Evolutionary conservation across 108 stramenopile species (phyloP), one percentile per base, ranked within the genome.

Genomic region (Thalassiosira profunda): DNA sequence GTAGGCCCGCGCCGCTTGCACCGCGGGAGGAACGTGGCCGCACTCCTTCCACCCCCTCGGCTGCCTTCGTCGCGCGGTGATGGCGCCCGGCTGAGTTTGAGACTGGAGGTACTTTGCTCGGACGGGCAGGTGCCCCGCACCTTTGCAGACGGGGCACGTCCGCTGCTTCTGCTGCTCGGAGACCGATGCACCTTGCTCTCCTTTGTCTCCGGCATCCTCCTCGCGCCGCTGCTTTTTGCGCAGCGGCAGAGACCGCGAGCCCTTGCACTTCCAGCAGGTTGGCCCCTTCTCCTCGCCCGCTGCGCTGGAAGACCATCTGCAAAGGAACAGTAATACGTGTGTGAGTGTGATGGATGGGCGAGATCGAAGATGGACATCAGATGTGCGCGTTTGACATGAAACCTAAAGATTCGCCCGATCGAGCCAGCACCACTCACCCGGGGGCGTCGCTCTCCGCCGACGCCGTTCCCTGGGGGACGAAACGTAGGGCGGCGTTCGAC

Each of bases 211-310:
- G n/a, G 20, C 28, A n/a, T n/a, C n/a, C n/a, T n/a, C n/a, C n/a
- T n/a, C n/a, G n/a, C n/a, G n/a, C n/a, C n/a, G n/a, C n/a, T 40
- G 31, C 48, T 60, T 70, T 20, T 45, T 40, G 7, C 17, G 48
- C 7, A 49, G 18, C 11, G 30, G 51, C 6, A 65, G 47, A 26
- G 17, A 33, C 9, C 70, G 43, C n/a, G 25, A 12, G 30, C 86
- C 86, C 20, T 62, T 43, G 69, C 86, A 87, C 56, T 87, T 87
- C 86, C 86, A 87, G 47, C 86, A 87, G 18, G 61, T 58, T 6
- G 86, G 86, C 9, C 85, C 85, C 17, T 36, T 63, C 12, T 25
- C 4, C 28, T 47, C 21, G 8, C 9, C 57, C 14, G 35, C 7
- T 2, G 2, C 36, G 37, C 3, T 44, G n/a, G n/a, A n/a, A n/a